Percentiles rank a stretch among this genome's conserved stretches.
Evolutionary conservation across 805 yeast species (phyloP).

Genomic region (Wickerhamiella galacta): DNA sequence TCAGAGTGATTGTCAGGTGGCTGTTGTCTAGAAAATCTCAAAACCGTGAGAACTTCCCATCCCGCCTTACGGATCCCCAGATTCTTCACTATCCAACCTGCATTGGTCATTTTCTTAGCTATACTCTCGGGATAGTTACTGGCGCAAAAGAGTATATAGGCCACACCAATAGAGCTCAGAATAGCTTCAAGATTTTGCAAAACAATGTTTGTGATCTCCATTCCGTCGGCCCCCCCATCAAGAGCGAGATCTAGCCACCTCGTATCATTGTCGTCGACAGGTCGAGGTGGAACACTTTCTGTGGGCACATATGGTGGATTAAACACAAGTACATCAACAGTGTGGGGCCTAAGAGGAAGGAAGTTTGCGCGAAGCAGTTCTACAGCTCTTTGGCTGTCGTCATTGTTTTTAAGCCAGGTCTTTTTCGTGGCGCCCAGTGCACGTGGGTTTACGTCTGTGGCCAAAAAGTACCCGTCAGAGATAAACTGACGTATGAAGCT

Average conservation of each 20-base stretch:
- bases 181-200: slow-evolving; percentile 36
- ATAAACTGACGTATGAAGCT: slow-evolving; percentile 52
- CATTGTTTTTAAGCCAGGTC: slow-evolving; percentile 26
- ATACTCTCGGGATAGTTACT: slow-evolving; percentile 65
- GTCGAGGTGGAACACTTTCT: slow-evolving; percentile 47
- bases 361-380: slow-evolving; percentile 44
- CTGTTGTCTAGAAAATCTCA: slow-evolving; percentile 31
- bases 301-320: slow-evolving; percentile 98
- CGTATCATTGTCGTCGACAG: slow-evolving; percentile 31
- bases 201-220: slow-evolving; percentile 62
- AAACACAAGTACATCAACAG: slow-evolving; percentile 61
- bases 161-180: slow-evolving; percentile 48
- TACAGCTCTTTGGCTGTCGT: slow-evolving; percentile 27
- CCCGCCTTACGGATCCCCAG: slow-evolving; percentile 70
- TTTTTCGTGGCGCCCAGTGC: slow-evolving; percentile 41
- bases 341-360: slow-evolving; percentile 22
- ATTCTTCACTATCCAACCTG: slow-evolving; percentile 38
- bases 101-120: slow-evolving; percentile 28
- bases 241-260: slow-evolving; percentile 82
- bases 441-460: slow-evolving; percentile 69
- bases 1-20: background rate
- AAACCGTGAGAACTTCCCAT: slow-evolving; percentile 80
- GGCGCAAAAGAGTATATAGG: slow-evolving; percentile 83
- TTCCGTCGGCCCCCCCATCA: slow-evolving; percentile 79
- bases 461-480: slow-evolving; percentile 37